phyloP scores from a whole-genome alignment of 2,329 filamentous ascomycete species.

The Penicillium sp. region DNA sequence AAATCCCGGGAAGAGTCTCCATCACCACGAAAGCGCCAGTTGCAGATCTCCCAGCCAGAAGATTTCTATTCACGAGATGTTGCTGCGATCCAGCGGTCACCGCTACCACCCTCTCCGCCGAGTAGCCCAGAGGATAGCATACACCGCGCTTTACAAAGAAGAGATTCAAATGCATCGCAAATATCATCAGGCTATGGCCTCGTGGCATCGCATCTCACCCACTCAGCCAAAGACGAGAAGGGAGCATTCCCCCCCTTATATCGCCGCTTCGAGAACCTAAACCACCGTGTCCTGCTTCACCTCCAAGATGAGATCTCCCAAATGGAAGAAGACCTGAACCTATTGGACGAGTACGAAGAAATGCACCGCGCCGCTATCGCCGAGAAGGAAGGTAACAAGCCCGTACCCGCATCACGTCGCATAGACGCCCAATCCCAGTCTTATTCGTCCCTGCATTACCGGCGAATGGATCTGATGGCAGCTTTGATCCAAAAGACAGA shows the following conservation, averaged over 20 bases:
- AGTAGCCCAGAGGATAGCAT: slow-evolving; percentile 33
- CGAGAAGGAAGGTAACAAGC: slow-evolving; percentile 34
- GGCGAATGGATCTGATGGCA: slow-evolving; percentile 56
- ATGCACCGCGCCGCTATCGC: slow-evolving; percentile 35
- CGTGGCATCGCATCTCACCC: slow-evolving; percentile 34
- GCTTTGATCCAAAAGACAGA: slow-evolving; percentile 59
- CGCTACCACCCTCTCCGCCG: slow-evolving; percentile 35
- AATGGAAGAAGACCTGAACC: slow-evolving; percentile 74
- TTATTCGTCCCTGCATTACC: slow-evolving; percentile 55
- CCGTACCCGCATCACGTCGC: slow-evolving; percentile 41
- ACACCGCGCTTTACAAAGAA: slow-evolving; percentile 22
- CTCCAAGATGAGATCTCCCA: slow-evolving; percentile 83
- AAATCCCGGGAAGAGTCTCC: slow-evolving; percentile 20
- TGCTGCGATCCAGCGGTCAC: slow-evolving; percentile 20
- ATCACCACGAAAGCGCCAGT: slow-evolving; percentile 24
- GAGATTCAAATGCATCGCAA: slow-evolving; percentile 24
- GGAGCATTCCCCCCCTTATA: slow-evolving; percentile 64
- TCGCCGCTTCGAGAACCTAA: slow-evolving; percentile 76
- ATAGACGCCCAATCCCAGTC: slow-evolving; percentile 50
- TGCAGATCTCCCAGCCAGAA: slow-evolving; percentile 36
- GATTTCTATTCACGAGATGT: slow-evolving; percentile 31
- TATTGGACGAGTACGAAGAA: slow-evolving; percentile 63
- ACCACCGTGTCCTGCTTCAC: slow-evolving; percentile 78
- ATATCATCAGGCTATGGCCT: slow-evolving; percentile 38
- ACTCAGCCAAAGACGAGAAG: slow-evolving; percentile 27